Base-by-base conservation (phyloP, 257 asterid species). In the Thymus quinquecostatus region DNA sequence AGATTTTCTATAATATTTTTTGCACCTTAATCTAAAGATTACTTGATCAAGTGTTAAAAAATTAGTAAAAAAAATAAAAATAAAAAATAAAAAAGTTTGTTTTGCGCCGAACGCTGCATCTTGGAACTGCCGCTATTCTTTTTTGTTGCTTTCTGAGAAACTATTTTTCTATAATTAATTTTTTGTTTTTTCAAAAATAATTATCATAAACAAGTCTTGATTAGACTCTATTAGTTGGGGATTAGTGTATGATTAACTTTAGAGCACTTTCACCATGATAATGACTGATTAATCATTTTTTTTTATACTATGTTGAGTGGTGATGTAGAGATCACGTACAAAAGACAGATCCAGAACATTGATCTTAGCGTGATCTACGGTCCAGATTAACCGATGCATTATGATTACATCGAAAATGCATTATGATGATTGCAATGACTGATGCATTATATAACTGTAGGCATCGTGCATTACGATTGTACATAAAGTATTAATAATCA, bases 61-160 rank as follows among this genome's bases (percentile, higher is more conserved):
- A 21, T 21, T 21, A 21, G 21, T 21, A 21, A 21, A 21, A 21
- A 21, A 21, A 21, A 21, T 21, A 21, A 21, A 21, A 21, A 21
- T 21, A 21, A 21, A 21, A 21, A 21, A 21, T 21, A 21, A 21
- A 21, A 21, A 21, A 21, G 21, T 21, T 21, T 21, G 21, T 21
- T 21, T 21, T 21, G 21, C 91, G 89, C 91, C 93, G 92, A 89
- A 82, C 88, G 91, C 88, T 90, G 92, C 85, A 83, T 87, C 84
- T 85, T 86, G 89, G 89, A 83, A 86, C 83, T 85, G 91, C 86
- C 79, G 84, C 82, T 65, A 10, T 44, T 71, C 56, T 77, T 30
- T 72, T 74, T 68, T 78, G 44, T 21, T 21, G 75, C 84, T 66
- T 66, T 50, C 71, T 34, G 43, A 21, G 49, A 55, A 38, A 38